phyloP scores from a whole-genome alignment of 2,329 filamentous ascomycete genomes.

The Fusarium tupiense region DNA sequence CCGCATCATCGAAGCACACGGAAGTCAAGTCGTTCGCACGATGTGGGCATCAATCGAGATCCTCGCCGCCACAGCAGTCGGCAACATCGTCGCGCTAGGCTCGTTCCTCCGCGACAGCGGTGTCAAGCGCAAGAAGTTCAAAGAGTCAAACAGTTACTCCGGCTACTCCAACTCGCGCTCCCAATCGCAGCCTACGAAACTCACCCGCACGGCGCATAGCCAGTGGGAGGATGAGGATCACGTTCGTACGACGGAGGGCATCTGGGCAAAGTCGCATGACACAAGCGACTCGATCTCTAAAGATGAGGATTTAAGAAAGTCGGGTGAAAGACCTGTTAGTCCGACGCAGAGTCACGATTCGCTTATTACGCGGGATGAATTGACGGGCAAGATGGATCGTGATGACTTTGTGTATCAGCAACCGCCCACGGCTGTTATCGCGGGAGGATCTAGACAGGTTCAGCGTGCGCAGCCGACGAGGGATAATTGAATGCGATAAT shows the following conservation, averaged over 20 bases:
- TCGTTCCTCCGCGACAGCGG: constrained; percentile 90
- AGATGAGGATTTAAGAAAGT: constrained; percentile 28
- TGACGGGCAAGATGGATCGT: constrained; percentile 27
- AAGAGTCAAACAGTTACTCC: constrained; percentile 58
- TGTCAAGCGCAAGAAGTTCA: constrained; percentile 85
- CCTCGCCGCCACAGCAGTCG: constrained; percentile 82
- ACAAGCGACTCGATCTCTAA: constrained; percentile 34
- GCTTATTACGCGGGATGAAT: constrained; percentile 39
- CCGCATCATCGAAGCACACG: constrained; percentile 72
- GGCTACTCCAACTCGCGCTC: constrained; percentile 42
- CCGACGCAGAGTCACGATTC: constrained; percentile 44
- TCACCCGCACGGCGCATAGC: constrained; percentile 36
- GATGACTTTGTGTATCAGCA: constrained; percentile 8
- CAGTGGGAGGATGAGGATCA: constrained; percentile 40
- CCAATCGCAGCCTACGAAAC: constrained; percentile 32
- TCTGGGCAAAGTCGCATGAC: constrained; percentile 38
- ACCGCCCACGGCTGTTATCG: constrained; percentile 30
- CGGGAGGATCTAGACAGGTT: constrained; percentile 25
- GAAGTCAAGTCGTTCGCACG: constrained; percentile 83
- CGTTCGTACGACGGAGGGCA: constrained; percentile 39
- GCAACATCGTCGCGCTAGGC: constrained; percentile 86
- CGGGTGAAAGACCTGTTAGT: constrained; percentile 29
- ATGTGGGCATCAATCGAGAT: constrained; percentile 89
- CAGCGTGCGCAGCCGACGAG: constrained; percentile 21
- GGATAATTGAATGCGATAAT: constrained; percentile 3